A percentile compares a stretch with the other conserved stretches of the same genome.
Evolutionary conservation across 257 asterid genomes (phyloP).

Genomic region (Gentiana straminea): DNA sequence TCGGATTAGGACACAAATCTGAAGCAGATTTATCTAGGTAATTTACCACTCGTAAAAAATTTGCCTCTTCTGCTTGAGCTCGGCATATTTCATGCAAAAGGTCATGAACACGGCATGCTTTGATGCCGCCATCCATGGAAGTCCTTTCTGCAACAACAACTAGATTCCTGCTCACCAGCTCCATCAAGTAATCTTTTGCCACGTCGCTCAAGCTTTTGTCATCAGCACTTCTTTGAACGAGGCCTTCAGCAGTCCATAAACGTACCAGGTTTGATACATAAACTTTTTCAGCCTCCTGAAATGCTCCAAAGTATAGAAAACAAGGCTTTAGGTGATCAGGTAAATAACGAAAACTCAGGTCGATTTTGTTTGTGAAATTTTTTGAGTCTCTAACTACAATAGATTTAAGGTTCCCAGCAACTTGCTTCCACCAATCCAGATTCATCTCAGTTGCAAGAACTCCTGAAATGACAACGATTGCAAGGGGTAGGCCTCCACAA

Average conservation of each 20-base stretch:
- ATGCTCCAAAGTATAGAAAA: conserved; percentile 16
- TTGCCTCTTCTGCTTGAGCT: conserved; percentile 1
- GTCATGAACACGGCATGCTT: conserved; percentile 14
- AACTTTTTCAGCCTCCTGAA: conserved; percentile 3
- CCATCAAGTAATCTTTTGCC: conserved; percentile 8
- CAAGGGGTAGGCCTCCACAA: conserved; percentile 4
- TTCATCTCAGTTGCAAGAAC: neutral
- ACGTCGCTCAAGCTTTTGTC: conserved; percentile 2
- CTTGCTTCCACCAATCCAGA: neutral
- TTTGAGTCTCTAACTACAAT: neutral
- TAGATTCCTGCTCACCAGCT: conserved; percentile 10
- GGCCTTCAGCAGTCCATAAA: conserved; percentile 12
- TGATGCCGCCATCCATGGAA: conserved; percentile 8
- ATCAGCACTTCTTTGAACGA: neutral
- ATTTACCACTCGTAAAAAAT: neutral
- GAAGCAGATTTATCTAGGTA: neutral
- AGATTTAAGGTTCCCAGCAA: conserved; percentile 9
- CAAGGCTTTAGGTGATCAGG: conserved; percentile 16
- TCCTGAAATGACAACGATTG: neutral
- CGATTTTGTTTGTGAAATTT: conserved; percentile 7
- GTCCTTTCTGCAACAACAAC: conserved; percentile 1
- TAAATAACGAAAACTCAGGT: conserved; percentile 19
- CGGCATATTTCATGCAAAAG: conserved; percentile 5
- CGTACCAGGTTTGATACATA: conserved; percentile 1
- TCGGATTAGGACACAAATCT: no score